These are phyloP conservation scores for Gaertneriomyces semiglobifer DNA, from an alignment of 192 early-diverging fungal genomes.

Conservation along the genomic window DNA sequence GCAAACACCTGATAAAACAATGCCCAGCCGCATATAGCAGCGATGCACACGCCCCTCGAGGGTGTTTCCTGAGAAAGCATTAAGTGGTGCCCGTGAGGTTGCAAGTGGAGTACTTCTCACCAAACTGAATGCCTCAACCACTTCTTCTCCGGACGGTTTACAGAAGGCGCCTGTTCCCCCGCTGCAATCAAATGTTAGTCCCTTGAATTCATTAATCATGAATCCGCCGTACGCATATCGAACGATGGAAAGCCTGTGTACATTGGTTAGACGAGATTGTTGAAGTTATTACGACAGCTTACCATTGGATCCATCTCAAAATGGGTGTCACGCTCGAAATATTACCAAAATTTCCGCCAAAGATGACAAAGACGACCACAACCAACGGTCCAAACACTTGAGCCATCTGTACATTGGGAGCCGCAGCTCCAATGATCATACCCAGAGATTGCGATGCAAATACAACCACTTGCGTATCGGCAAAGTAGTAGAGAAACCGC, in stretches of 20 bases:
- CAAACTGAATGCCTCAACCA: slow-evolving; percentile 10
- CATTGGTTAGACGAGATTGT: not conserved
- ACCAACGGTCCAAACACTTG: slow-evolving; percentile 46
- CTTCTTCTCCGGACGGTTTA: not conserved
- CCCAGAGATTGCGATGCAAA: slow-evolving; percentile 35
- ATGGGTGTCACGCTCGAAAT: slow-evolving; percentile 36
- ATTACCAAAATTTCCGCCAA: slow-evolving; percentile 44
- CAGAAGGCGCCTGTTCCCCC: slow-evolving; percentile 14
- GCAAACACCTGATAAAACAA: slow-evolving; percentile 15
- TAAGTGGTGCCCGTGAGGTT: not conserved
- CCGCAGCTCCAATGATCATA: slow-evolving; percentile 37
- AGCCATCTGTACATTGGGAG: slow-evolving; percentile 41
- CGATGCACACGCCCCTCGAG: slow-evolving; percentile 11
- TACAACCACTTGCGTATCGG: slow-evolving; percentile 12
- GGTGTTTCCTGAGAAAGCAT: slow-evolving; percentile 9
- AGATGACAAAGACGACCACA: slow-evolving; percentile 44
- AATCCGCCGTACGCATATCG: slow-evolving; percentile 44
- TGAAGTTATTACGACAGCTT: not conserved
- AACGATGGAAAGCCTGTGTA: slow-evolving; percentile 41
- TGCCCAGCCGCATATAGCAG: slow-evolving; percentile 1
- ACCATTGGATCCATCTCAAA: slow-evolving; percentile 41
- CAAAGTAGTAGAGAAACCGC: slow-evolving; percentile 12
- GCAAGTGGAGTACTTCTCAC: not conserved
- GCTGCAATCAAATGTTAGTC: slow-evolving; percentile 32
- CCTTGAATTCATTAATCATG: slow-evolving; percentile 49